Evolutionary conservation across 495 filamentous ascomycete genomes (phyloP).

Genomic region (Terfezia boudieri): DNA sequence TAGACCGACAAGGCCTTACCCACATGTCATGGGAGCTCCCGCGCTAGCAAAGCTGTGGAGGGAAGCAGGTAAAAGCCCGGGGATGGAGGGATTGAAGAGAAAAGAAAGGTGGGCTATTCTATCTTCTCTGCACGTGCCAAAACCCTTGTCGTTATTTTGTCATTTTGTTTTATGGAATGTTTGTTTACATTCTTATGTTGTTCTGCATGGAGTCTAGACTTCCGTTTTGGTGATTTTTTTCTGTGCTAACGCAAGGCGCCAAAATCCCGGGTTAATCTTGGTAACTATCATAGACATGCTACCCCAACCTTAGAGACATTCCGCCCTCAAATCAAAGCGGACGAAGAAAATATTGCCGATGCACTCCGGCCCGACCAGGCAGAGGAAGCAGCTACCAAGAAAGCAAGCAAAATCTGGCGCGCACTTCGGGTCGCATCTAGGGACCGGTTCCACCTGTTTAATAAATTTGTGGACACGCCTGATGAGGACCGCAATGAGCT

Average conservation of each 20-base stretch:
- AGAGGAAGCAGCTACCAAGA: slow-evolving; percentile 38
- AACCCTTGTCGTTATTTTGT: background rate
- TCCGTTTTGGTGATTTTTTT: too few relatives aligned
- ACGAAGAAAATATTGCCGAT: slow-evolving; percentile 34
- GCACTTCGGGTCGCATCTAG: slow-evolving; percentile 55
- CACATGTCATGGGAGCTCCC: slow-evolving; percentile 45
- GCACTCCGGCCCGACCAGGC: slow-evolving; percentile 27
- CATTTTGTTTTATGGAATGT: background rate
- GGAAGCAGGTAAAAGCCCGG: slow-evolving; percentile 24
- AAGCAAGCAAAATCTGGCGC: slow-evolving; percentile 74
- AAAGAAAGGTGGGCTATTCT: slow-evolving; percentile 26
- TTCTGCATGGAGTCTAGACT: too few relatives aligned
- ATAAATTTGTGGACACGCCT: slow-evolving; percentile 49
- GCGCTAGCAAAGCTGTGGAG: slow-evolving; percentile 58
- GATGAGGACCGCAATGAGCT: slow-evolving; percentile 18
- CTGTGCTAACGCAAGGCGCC: too few relatives aligned
- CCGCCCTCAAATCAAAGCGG: slow-evolving; percentile 21
- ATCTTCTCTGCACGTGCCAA: background rate
- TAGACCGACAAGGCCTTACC: slow-evolving; percentile 39
- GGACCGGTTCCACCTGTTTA: slow-evolving; percentile 49
- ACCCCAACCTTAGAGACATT: slow-evolving; percentile 34
- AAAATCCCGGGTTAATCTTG: background rate
- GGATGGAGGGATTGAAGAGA: slow-evolving; percentile 37
- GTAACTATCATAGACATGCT: slow-evolving; percentile 19
- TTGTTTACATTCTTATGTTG: background rate